Percentiles rank a stretch among this genome's conserved stretches.
Conservation (phyloP, 1,284 basidiomycete species). For the Cutaneotrichosporon dermatis region DNA sequence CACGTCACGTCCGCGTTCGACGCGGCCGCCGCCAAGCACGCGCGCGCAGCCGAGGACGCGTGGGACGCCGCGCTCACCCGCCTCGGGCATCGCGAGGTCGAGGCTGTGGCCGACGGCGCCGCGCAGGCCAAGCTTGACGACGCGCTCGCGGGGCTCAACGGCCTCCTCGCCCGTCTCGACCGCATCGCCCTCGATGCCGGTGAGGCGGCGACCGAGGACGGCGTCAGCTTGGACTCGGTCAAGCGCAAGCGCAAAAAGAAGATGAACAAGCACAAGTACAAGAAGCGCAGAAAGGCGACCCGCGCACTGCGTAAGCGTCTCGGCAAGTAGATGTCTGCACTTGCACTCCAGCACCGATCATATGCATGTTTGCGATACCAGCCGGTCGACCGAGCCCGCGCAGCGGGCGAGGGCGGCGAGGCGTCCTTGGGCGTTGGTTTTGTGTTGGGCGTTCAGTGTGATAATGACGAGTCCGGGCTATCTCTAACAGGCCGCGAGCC, state of each 20-base stretch:
- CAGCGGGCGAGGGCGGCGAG: too few relatives aligned
- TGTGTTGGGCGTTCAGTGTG: too few relatives aligned
- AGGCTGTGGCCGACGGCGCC: neutral
- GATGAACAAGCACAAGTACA: constrained; percentile 50
- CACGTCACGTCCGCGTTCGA: constrained; percentile 10
- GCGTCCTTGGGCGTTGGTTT: too few relatives aligned
- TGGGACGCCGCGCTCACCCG: constrained; percentile 11
- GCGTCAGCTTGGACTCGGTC: constrained; percentile 34
- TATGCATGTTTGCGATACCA: constrained; percentile 3
- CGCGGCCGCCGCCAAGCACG: constrained; percentile 3
- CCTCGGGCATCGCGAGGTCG: constrained; percentile 2
- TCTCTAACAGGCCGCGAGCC: too few relatives aligned
- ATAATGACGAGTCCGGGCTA: too few relatives aligned
- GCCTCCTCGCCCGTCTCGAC: constrained; percentile 17
- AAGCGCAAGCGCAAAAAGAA: constrained; percentile 45
- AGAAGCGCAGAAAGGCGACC: constrained; percentile 62
- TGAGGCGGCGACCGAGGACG: constrained; percentile 7
- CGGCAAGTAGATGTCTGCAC: constrained; percentile 22
- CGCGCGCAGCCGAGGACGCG: constrained; percentile 5
- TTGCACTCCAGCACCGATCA: constrained; percentile 2
- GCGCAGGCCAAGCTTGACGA: constrained; percentile 12
- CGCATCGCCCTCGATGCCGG: neutral
- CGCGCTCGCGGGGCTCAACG: constrained; percentile 17
- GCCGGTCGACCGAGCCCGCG: neutral
- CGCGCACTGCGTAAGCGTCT: constrained; percentile 25